phyloP scores from a whole-genome alignment of 441 rosid species.

The Gossypium gossypioides region DNA sequence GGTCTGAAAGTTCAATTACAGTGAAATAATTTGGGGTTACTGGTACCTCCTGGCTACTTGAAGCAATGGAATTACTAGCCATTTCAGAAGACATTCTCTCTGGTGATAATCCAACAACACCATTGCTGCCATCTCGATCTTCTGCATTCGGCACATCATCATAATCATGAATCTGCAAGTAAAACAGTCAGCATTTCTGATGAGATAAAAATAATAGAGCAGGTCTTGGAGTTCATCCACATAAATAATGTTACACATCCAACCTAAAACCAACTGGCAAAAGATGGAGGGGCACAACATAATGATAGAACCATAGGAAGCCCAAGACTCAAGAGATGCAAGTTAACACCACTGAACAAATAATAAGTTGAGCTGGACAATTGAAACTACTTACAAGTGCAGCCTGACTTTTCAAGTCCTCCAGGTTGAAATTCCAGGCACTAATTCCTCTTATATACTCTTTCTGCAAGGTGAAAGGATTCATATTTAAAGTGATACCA shows the following conservation, averaged over 20 bases:
- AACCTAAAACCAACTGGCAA: too few relatives aligned
- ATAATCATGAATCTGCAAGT: conserved; percentile 64
- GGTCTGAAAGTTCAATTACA: neutral
- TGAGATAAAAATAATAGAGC: conserved; percentile 1
- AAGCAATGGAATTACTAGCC: conserved; percentile 39
- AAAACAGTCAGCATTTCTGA: conserved; percentile 14
- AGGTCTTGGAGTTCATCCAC: neutral
- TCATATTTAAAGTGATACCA: neutral
- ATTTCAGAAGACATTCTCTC: conserved; percentile 37
- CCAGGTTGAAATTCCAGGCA: conserved; percentile 96
- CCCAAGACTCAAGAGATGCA: too few relatives aligned
- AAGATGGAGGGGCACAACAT: too few relatives aligned
- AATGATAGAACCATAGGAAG: too few relatives aligned
- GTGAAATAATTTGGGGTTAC: conserved; percentile 14
- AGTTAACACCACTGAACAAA: too few relatives aligned
- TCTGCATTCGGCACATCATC: conserved; percentile 46
- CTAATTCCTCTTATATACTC: conserved; percentile 92
- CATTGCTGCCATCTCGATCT: conserved; percentile 31
- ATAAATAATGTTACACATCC: neutral
- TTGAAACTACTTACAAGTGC: conserved; percentile 56
- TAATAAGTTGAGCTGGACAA: neutral
- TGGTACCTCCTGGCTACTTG: conserved; percentile 51
- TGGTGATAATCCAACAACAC: conserved; percentile 28
- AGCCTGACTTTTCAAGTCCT: conserved; percentile 86
- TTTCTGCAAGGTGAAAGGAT: conserved; percentile 48